These are phyloP conservation scores for Trametes villosa DNA, from an alignment of 768 basidiomycete genomes.

Conservation along the genomic window DNA sequence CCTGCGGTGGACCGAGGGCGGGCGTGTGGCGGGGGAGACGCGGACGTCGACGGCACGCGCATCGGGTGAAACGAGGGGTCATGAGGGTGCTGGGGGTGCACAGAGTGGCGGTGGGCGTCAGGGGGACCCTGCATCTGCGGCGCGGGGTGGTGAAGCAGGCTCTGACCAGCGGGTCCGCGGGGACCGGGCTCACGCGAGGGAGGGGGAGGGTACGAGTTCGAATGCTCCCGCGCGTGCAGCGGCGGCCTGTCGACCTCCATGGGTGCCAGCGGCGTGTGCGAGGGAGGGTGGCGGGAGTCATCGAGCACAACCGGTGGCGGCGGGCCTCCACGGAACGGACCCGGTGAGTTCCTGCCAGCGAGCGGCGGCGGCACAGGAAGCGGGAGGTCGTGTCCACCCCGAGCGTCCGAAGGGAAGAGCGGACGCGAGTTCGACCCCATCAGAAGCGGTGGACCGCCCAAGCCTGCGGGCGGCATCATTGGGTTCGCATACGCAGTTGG, in stretches of 20 bases:
- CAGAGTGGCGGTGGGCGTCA: conserved; percentile 50
- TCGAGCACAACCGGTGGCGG: conserved; percentile 83
- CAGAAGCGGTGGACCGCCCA: conserved; percentile 69
- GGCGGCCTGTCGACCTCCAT: conserved; percentile 56
- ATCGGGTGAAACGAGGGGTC: conserved; percentile 62
- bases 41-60: conserved; percentile 60
- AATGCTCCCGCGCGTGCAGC: conserved; percentile 58
- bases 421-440: conserved; percentile 59
- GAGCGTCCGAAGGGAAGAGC: conserved; percentile 67
- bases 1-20: conserved; percentile 54
- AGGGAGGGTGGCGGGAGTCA: conserved; percentile 66
- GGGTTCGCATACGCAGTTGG: conserved; percentile 91
- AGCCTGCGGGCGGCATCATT: conserved; percentile 67
- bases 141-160: conserved; percentile 70
- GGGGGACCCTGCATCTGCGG: conserved; percentile 55
- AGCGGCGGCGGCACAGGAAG: conserved; percentile 61
- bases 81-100: conserved; percentile 50
- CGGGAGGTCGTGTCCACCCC: conserved; percentile 50
- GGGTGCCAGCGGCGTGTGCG: conserved; percentile 75
- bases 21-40: conserved; percentile 56
- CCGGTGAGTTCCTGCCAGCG: conserved; percentile 52
- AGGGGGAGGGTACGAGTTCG: conserved; percentile 36
- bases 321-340: conserved; percentile 82
- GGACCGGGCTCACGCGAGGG: conserved; percentile 47
- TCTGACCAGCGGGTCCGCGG: conserved; percentile 59